Evolutionary conservation across 2,329 filamentous ascomycete genomes (phyloP), one percentile per base, ranked within the genome.

Genomic region (Diaporthe eres): DNA sequence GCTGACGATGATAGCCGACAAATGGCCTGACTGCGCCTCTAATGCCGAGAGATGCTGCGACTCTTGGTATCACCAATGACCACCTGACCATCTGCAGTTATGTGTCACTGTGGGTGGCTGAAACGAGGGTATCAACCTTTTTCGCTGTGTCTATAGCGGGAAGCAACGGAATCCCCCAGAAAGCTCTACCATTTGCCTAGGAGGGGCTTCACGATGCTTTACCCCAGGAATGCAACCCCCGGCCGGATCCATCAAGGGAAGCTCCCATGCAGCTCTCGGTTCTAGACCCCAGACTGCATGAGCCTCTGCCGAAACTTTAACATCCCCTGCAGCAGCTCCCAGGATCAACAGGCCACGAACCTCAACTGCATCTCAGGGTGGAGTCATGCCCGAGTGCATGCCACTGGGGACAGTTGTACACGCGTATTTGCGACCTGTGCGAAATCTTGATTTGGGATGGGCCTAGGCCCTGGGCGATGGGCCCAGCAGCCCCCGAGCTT

Each of bases 201-300:
- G 70, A 61, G 42, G 53, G 55, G 39, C 25, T 25, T 51, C 53
- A 13, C 34, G 71, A 60, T 63, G 31, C 22, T 13, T 31, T 42
- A 22, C 55, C 70, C 65, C 49, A 44, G 51, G 51, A 71, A 63
- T 42, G n/a, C 71, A 53, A 63, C 71, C 57, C 44, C 7, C 42
- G 34, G 0, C 6, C 44, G 42, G 25, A 37, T 47, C 13, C 10
- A 25, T 34, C 28, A 55, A 42, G 68, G 68, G 34, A 37, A 28
- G 31, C 60, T 44, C 57, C 25, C 39, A 49, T 61, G 55, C 28
- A 12, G 2, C 39, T 25, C 28, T 44, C 15, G 68, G 53, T 42
- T 71, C 70, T 72, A 72, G 71, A 63, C 31, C 57, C 47, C 65
- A n/a, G 47, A n/a, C 47, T n/a, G 65, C 65, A 70, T 42, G 65